Evolutionary conservation across 1,284 basidiomycete genomes (phyloP).

Genomic region (Ceratobasidium sp.): DNA sequence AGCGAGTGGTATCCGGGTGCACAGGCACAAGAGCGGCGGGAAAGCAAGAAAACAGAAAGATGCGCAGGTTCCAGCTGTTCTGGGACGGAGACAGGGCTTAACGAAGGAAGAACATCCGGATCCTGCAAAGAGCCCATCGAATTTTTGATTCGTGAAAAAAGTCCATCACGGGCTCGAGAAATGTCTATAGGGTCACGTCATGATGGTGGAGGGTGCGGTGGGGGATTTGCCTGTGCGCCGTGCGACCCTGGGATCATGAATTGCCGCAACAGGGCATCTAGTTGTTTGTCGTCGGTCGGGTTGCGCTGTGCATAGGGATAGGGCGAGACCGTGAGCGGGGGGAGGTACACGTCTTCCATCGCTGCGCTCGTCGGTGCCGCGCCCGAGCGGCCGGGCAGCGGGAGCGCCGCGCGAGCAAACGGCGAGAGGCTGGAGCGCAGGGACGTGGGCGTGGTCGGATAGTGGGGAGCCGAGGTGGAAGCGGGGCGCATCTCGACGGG

Average conservation of each 20-base stretch:
- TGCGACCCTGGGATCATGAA: constrained; percentile 39
- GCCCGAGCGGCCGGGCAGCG: constrained; percentile 14
- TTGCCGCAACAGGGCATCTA: constrained; percentile 35
- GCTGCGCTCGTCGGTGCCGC: neutral
- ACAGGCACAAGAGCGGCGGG: neutral
- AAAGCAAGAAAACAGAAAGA: constrained; percentile 8
- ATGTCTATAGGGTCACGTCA: constrained; percentile 8
- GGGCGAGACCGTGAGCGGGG: constrained; percentile 37
- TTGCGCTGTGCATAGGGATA: constrained; percentile 33
- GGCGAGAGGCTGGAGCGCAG: constrained; percentile 29
- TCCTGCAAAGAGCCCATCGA: constrained; percentile 38
- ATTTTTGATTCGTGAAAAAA: constrained; percentile 23
- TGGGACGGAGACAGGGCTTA: constrained; percentile 29
- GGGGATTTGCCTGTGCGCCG: constrained; percentile 9
- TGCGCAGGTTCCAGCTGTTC: constrained; percentile 16
- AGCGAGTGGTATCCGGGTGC: constrained; percentile 19
- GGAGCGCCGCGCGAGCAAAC: constrained; percentile 6
- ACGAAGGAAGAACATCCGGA: constrained; percentile 41
- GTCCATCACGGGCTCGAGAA: constrained; percentile 32
- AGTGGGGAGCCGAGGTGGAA: constrained; percentile 1
- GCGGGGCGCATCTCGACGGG: constrained; percentile 33
- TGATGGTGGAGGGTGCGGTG: neutral
- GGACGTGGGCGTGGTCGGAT: constrained; percentile 21
- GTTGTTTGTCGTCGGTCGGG: constrained; percentile 41
- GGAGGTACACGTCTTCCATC: constrained; percentile 28